Base-by-base conservation (phyloP, 1,139 yeast species). In the Geotrichum cucujoidarum region DNA sequence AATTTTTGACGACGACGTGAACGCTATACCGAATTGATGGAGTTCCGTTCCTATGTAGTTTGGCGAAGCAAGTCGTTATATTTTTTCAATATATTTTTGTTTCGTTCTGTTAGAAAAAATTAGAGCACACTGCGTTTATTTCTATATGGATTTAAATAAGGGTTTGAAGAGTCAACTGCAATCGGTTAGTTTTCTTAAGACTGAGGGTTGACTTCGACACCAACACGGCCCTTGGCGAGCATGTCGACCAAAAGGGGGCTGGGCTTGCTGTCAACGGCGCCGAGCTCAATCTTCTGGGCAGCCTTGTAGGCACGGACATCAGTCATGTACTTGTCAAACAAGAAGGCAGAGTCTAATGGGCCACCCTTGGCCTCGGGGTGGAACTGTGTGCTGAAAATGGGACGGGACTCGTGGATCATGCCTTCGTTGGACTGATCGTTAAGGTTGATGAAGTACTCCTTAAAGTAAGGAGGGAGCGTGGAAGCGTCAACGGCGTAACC, bases 281-380 rank as follows among this genome's bases (percentile, higher is more conserved):
- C 49, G 14, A 40, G 25, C 8, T 34, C 2, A 24, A 48, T 39
- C 14, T 25, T 29, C 22, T 59, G 75, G 71, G 55, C 62, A 50
- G 60, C 60, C 66, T 77, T 83, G 74, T 78, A 87, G 37, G 69
- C 70, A 38, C 72, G 74, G 56, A 92, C 82, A 62, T 84, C 76
- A 40, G 74, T 78, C 61, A 92, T 81, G 70, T 87, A 92, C 69
- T 81, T 86, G 74, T 92, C 97, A 61, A 92, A 92, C 67, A 92
- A 74, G 69, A 81, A 87, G 4, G 87, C 77, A 17, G 97, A 85
- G 68, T 92, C 98, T 61, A 84, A 76, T 51, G 98, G 98, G 59
- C 98, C 98, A 59, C 98, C 98, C 73, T 90, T 92, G 53, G 98
- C 98, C 70, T 92, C 98, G 41, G 98, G 98, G 66, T 92, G 98